phyloP scores from a whole-genome alignment of 2,329 filamentous ascomycete species.

The Scolecobasidium constrictum region DNA sequence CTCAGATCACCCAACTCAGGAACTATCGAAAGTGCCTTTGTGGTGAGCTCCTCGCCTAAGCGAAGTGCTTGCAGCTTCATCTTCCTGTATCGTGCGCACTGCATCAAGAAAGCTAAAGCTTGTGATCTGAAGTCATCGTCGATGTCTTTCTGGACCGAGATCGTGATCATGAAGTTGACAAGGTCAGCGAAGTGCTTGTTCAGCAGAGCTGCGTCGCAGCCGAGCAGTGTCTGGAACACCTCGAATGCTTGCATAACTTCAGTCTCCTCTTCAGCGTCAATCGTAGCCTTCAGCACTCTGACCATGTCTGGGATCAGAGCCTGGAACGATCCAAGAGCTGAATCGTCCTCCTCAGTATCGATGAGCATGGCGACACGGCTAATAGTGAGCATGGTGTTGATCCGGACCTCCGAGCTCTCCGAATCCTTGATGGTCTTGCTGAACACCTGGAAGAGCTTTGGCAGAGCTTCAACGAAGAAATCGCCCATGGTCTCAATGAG shows the following conservation, averaged over 20 bases:
- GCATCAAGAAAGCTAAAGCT: conserved; percentile 86
- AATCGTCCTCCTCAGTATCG: conserved; percentile 73
- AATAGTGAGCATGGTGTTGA: conserved; percentile 88
- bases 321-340: conserved; percentile 65
- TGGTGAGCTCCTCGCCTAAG: conserved; percentile 76
- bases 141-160: conserved; percentile 63
- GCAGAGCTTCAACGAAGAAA: conserved; percentile 70
- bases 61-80: conserved; percentile 89
- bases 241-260: conserved; percentile 85
- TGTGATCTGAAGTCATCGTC: conserved; percentile 82
- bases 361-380: conserved; percentile 80
- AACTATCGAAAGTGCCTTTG: conserved; percentile 78
- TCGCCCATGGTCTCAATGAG: conserved; percentile 82
- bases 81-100: conserved; percentile 82
- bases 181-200: conserved; percentile 82
- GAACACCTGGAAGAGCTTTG: conserved; percentile 74
- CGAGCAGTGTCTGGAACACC: conserved; percentile 90
- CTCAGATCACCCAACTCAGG: conserved; percentile 72
- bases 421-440: conserved; percentile 79
- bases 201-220: conserved; percentile 76
- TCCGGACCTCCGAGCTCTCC: conserved; percentile 81
- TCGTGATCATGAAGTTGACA: conserved; percentile 84
- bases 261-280: conserved; percentile 74
- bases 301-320: conserved; percentile 80
- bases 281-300: conserved; percentile 71